Evolutionary conservation across 176 grass and related monocot genomes (phyloP), one percentile per base, ranked within the genome.

Genomic region (Phyllostachys edulis): DNA sequence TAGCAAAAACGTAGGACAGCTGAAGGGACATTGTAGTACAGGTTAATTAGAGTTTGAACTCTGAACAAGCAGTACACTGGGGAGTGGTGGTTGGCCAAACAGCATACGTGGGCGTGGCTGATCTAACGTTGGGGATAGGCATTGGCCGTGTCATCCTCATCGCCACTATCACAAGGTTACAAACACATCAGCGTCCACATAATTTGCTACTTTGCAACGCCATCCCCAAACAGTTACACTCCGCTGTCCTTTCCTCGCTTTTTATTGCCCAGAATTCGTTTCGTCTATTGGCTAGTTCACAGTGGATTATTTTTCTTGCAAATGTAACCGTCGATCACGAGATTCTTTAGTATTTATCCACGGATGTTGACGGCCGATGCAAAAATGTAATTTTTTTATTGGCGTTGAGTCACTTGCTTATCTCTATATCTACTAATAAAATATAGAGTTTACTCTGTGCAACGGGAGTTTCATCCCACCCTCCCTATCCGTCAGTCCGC

Each of bases 141-240:
- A 73, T 16, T 4, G 78, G 77, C 82, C 51, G 62, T 27, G 76
- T 80, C 87, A 61, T 61, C 47, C 24, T 68, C 76, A 47, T 84
- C 69, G 45, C 73, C 56, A 74, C 61, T 11, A 80, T 75, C 42
- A 13, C 51, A 69, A 69, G 9, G 5, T 18, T 81, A 85, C 88
- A 85, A 63, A 60, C 36, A n/a, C 86, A 49, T 83, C 73, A 68
- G 65, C 64, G 44, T 83, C 86, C 72, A 7, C 4, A 34, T 74
- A 42, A 60, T 24, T 24, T 24, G 55, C 20, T 9, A 47, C 5
- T 39, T 71, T 36, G 40, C 40, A 45, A 45, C 75, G 10, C 20
- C 77, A 17, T 60, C 77, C 45, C 49, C 56, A 11, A 49, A 15
- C 84, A 79, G 54, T 71, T 29, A 20, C 39, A 23, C 65, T 15